Conservation (phyloP, 768 basidiomycete species). For the Kwoniella dendrophila region DNA sequence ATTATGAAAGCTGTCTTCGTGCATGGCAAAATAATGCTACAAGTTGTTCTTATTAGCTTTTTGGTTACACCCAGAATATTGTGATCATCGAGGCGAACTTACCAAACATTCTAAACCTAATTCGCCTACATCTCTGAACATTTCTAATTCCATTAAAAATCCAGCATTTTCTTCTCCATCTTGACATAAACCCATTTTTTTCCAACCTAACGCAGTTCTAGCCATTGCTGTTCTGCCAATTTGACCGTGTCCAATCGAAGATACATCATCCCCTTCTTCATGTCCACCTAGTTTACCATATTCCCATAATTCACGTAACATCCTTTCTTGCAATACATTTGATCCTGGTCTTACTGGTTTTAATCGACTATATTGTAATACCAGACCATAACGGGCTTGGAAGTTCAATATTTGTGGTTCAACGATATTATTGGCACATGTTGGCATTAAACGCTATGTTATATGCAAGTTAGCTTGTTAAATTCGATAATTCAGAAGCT, state of each 20-base stretch:
- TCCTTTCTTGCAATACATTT: constrained; percentile 38
- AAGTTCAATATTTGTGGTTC: constrained; percentile 48
- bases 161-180: constrained; percentile 23
- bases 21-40: constrained; percentile 43
- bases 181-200: constrained; percentile 28
- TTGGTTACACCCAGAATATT: not conserved
- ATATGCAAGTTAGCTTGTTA: not conserved
- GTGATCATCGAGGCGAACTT: constrained; percentile 2
- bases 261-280: too few relatives aligned
- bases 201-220: constrained; percentile 37
- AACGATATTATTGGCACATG: constrained; percentile 37
- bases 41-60: not conserved
- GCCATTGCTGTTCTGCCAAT: constrained; percentile 7
- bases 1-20: constrained; percentile 45
- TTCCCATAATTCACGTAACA: constrained; percentile 44
- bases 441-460: constrained; percentile 45
- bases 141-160: constrained; percentile 27
- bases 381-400: constrained; percentile 45
- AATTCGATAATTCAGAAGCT: not conserved
- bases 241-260: not conserved
- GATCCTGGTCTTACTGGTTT: constrained; percentile 31
- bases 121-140: constrained; percentile 47
- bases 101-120: constrained; percentile 48
- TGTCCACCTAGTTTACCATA: constrained; percentile 20
- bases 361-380: constrained; percentile 30